Conservation (phyloP, 495 filamentous ascomycete species). For the Penicillium canescens region DNA sequence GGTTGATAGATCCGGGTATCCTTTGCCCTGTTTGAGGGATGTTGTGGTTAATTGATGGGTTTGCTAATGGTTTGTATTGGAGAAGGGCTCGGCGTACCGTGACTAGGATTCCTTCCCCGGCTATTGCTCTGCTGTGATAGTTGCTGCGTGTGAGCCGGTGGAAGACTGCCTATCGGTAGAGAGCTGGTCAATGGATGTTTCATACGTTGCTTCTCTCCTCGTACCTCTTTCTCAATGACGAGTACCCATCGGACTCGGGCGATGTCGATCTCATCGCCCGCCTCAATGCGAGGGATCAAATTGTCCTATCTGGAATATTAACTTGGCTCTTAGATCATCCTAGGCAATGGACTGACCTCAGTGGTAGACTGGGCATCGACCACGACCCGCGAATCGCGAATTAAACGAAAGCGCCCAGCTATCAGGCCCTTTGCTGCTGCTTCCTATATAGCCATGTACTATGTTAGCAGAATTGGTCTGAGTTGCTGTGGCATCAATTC, state of each 20-base stretch:
- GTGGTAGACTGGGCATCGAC: slow-evolving; percentile 20
- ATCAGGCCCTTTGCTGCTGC: slow-evolving; percentile 73
- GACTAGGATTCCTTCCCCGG: slow-evolving; percentile 64
- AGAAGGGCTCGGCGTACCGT: slow-evolving; percentile 50
- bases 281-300: slow-evolving; percentile 61
- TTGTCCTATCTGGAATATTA: slow-evolving; percentile 50
- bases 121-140: slow-evolving; percentile 51
- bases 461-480: background rate
- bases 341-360: slow-evolving; percentile 9
- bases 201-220: background rate
- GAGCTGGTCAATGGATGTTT: background rate
- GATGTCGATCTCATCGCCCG: slow-evolving; percentile 56
- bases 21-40: slow-evolving; percentile 61
- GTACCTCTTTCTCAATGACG: slow-evolving; percentile 89
- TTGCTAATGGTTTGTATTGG: background rate
- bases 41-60: background rate
- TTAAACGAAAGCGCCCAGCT: slow-evolving; percentile 52
- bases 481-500: background rate
- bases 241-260: slow-evolving; percentile 66
- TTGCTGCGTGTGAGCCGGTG: slow-evolving; percentile 59
- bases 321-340: slow-evolving; percentile 1
- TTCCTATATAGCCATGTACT: slow-evolving; percentile 24
- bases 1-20: slow-evolving; percentile 86
- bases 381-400: slow-evolving; percentile 17
- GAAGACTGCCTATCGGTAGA: slow-evolving; percentile 71